These are phyloP conservation scores for Silene noctiflora DNA, from an alignment of 179 eudicot genomes.

Conservation along the genomic window DNA sequence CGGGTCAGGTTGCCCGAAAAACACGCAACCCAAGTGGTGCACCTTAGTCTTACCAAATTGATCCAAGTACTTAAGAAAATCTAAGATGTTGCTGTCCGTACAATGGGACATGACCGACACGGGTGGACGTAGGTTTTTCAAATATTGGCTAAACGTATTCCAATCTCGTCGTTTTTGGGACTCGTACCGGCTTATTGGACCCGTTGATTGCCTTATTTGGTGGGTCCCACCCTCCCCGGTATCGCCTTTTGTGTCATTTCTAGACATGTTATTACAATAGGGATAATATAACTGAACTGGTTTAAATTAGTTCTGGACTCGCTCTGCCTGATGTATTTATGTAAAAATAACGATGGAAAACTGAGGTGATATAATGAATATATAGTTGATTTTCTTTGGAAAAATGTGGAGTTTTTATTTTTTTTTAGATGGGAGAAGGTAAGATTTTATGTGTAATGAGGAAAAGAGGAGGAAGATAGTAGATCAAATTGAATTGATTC, in stretches of 20 bases:
- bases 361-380: no score
- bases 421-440: not conserved
- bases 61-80: slow-evolving; percentile 40
- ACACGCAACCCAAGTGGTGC: slow-evolving; percentile 33
- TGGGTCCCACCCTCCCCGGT: not conserved
- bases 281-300: no score
- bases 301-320: no score
- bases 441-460: not conserved
- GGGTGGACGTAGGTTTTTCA: slow-evolving; percentile 43
- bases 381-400: no score
- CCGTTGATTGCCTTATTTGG: slow-evolving; percentile 18
- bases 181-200: slow-evolving; percentile 42
- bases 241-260: slow-evolving; percentile 5
- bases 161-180: slow-evolving; percentile 51
- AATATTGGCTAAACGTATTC: slow-evolving; percentile 48
- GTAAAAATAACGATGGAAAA: no score
- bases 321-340: no score
- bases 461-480: not conserved
- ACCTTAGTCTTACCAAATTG: slow-evolving; percentile 52
- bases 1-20: slow-evolving; percentile 46
- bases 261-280: not conserved
- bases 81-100: slow-evolving; percentile 32
- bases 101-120: slow-evolving; percentile 29
- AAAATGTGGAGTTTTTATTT: not conserved
- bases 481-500: slow-evolving; percentile 18